Evolutionary conservation across 179 eudicot species (phyloP).

Genomic region (Actinidia arguta): DNA sequence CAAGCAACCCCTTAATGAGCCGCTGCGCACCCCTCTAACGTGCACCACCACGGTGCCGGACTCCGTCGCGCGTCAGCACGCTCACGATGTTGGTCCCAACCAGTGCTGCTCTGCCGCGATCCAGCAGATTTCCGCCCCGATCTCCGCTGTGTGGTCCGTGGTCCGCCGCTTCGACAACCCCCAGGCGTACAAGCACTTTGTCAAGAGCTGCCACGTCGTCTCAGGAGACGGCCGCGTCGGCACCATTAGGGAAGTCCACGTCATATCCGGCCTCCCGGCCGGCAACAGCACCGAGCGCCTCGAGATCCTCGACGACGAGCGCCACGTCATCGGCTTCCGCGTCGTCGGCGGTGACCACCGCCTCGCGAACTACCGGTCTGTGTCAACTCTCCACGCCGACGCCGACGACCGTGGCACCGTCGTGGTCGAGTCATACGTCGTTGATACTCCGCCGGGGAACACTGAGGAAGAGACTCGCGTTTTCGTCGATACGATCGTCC

Average conservation of each 20-base stretch:
- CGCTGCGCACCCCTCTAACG: too few relatives aligned
- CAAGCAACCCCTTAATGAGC: too few relatives aligned
- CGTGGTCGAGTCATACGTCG: conserved; percentile 34
- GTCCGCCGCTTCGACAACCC: conserved; percentile 31
- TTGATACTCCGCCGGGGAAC: conserved; percentile 28
- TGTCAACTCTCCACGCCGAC: conserved; percentile 12
- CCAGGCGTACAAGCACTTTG: conserved; percentile 26
- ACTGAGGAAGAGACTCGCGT: conserved; percentile 25
- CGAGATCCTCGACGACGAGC: conserved; percentile 31
- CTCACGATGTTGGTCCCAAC: conserved; percentile 35
- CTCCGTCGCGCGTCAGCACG: conserved; percentile 38
- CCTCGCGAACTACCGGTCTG: conserved; percentile 24
- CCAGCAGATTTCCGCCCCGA: conserved; percentile 21
- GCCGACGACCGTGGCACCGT: conserved; percentile 1
- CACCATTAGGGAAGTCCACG: conserved; percentile 18
- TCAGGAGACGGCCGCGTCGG: conserved; percentile 23
- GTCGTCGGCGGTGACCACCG: conserved; percentile 32
- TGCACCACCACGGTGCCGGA: too few relatives aligned
- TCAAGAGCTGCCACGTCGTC: conserved; percentile 28
- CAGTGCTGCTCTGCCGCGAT: conserved; percentile 19
- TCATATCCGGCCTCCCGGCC: conserved; percentile 32
- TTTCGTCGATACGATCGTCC: conserved; percentile 27
- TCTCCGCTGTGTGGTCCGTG: conserved; percentile 21
- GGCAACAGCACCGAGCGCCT: conserved; percentile 29
- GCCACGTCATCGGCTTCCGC: conserved; percentile 26